Evolutionary conservation across 2,329 filamentous ascomycete genomes (phyloP).

Genomic region (Sarocladium strictum): DNA sequence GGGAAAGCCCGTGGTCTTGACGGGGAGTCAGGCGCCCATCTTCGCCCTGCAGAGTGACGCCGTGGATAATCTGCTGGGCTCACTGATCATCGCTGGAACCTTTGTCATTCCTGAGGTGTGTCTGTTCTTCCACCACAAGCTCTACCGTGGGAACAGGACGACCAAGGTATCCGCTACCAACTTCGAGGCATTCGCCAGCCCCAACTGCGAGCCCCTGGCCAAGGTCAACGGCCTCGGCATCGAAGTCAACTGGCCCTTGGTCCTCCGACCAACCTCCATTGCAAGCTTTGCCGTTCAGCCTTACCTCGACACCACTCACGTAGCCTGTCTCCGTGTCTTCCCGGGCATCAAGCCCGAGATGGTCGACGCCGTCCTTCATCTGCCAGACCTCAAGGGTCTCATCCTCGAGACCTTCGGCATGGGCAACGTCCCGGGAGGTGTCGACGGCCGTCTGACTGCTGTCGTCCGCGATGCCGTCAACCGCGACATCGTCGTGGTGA

Average conservation of each 20-base stretch:
- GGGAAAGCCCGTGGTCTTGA: constrained; percentile 86
- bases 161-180: constrained; percentile 84
- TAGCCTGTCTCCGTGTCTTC: constrained; percentile 84
- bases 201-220: constrained; percentile 79
- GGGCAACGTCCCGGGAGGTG: constrained; percentile 80
- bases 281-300: constrained; percentile 69
- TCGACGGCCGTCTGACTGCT: constrained; percentile 71
- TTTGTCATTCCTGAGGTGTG: constrained; percentile 92
- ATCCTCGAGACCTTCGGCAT: constrained; percentile 91
- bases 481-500: constrained; percentile 79
- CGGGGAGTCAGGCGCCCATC: constrained; percentile 78
- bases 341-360: constrained; percentile 91
- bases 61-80: constrained; percentile 82
- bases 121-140: constrained; percentile 86
- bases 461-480: constrained; percentile 72
- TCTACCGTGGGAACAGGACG: constrained; percentile 82
- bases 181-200: constrained; percentile 82
- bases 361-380: constrained; percentile 74
- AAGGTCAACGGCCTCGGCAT: constrained; percentile 76
- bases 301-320: constrained; percentile 77
- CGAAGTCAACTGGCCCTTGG: constrained; percentile 73
- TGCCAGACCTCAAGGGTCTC: constrained; percentile 72
- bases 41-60: constrained; percentile 87
- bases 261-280: constrained; percentile 67
- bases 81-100: constrained; percentile 83